These are phyloP conservation scores for Fraxinus nigra DNA, from an alignment of 305 asterid genomes.

Conservation along the genomic window DNA sequence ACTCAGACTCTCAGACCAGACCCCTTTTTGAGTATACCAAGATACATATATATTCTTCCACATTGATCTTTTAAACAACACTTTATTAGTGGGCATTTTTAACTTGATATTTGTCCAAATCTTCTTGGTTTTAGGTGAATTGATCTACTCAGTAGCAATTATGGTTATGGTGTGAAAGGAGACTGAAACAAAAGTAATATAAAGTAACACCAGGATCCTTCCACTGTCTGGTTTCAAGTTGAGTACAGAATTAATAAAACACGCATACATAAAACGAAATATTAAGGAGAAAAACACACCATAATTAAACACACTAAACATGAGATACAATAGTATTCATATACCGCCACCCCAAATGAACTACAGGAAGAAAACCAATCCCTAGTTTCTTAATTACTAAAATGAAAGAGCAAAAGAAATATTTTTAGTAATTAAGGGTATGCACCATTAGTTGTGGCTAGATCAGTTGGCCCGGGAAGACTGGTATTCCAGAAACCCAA, in stretches of 20 bases:
- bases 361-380: slow-evolving; percentile 22
- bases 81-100: slow-evolving; percentile 2
- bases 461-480: slow-evolving; percentile 51
- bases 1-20: not conserved
- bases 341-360: slow-evolving; percentile 35
- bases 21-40: slow-evolving; percentile 34
- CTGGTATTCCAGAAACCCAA: slow-evolving; percentile 53
- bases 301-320: slow-evolving; percentile 14
- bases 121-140: slow-evolving; percentile 31
- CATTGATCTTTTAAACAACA: slow-evolving; percentile 14
- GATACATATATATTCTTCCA: slow-evolving; percentile 10
- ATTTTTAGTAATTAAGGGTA: slow-evolving; percentile 32
- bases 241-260: slow-evolving; percentile 23
- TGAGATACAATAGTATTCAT: slow-evolving; percentile 35
- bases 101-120: slow-evolving; percentile 24
- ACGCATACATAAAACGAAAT: slow-evolving; percentile 19
- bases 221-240: slow-evolving; percentile 20
- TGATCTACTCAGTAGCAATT: slow-evolving; percentile 18
- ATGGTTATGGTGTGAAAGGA: not conserved
- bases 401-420: not conserved
- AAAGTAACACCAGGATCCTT: slow-evolving; percentile 18
- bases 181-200: not conserved
- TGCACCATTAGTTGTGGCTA: slow-evolving; percentile 55
- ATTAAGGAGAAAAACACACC: not conserved
- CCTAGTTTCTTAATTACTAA: slow-evolving; percentile 26